These are phyloP conservation scores for Hawksworthiomyces lignivorus DNA, from an alignment of 2,329 filamentous ascomycete genomes.

Conservation along the genomic window DNA sequence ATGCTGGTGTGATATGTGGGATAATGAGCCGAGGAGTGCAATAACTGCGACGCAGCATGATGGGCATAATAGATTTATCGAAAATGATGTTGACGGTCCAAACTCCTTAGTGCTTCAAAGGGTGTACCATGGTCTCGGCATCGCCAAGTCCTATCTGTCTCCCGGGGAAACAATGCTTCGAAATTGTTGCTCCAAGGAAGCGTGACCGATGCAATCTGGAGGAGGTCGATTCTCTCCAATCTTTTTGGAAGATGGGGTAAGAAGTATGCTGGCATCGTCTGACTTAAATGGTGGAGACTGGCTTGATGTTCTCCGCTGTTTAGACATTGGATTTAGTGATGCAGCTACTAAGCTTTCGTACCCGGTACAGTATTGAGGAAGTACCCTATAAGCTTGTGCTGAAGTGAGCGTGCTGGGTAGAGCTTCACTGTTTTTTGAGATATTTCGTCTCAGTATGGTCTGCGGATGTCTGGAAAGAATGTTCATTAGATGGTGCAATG, in stretches of 20 bases:
- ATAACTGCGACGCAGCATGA: no score
- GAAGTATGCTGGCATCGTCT: conserved; percentile 13
- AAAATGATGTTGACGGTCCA: conserved; percentile 1
- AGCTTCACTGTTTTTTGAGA: conserved; percentile 29
- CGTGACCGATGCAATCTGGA: conserved; percentile 15
- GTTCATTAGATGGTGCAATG: no score
- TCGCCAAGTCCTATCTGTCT: conserved; percentile 9
- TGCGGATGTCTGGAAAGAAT: conserved; percentile 39
- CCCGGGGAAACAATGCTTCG: conserved; percentile 12
- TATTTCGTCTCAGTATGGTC: conserved; percentile 41
- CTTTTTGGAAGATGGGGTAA: conserved; percentile 23
- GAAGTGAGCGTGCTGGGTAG: conserved; percentile 38
- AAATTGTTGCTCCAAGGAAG: conserved; percentile 23
- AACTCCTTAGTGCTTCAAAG: background rate
- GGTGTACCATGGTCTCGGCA: conserved; percentile 10
- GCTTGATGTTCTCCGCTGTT: conserved; percentile 13
- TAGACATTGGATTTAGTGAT: conserved; percentile 8
- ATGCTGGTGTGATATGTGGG: no score
- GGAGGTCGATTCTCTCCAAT: conserved; percentile 38
- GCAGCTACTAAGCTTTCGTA: conserved; percentile 13
- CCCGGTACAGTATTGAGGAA: conserved; percentile 22
- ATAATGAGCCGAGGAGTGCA: no score
- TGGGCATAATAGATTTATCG: conserved; percentile 2
- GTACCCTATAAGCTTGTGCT: conserved; percentile 42
- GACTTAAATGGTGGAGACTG: conserved; percentile 12